These are phyloP conservation scores for Hyaloperonospora arabidopsidis DNA, from an alignment of 352 stramenopile genomes.

Conservation along the genomic window DNA sequence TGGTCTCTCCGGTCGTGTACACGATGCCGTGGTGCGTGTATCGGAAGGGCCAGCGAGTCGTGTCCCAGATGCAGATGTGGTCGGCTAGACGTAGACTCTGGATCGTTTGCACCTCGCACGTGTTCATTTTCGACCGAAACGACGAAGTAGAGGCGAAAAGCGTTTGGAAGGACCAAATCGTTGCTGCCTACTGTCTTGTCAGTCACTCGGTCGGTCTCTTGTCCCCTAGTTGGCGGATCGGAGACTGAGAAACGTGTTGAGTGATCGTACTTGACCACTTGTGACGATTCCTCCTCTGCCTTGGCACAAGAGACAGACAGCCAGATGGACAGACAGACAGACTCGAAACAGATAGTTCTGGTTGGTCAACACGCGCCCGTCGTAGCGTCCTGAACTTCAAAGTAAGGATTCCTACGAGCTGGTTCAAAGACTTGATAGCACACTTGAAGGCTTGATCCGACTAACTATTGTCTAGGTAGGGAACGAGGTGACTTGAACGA, in stretches of 20 bases:
- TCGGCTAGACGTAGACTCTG: constrained; percentile 46
- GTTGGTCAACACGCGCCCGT: no score
- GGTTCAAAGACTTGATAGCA: no score
- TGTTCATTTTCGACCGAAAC: constrained; percentile 38
- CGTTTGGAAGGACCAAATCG: constrained; percentile 1
- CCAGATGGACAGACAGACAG: no score
- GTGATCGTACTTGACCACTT: neutral
- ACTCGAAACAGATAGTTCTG: no score
- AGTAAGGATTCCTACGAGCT: no score
- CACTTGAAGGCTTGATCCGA: no score
- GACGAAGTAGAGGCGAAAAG: neutral
- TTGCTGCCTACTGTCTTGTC: no score
- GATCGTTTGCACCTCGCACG: constrained; percentile 50
- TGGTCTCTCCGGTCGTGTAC: constrained; percentile 29
- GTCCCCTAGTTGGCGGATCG: neutral
- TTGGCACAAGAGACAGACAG: neutral
- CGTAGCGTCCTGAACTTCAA: no score
- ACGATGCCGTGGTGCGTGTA: constrained; percentile 78
- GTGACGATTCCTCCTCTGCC: neutral
- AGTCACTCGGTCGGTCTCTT: no score
- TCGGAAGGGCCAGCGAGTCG: constrained; percentile 60
- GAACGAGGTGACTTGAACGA: no score
- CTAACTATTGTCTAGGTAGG: no score
- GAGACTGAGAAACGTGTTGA: neutral
- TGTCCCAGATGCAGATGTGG: constrained; percentile 80